A percentile compares a stretch with the other conserved stretches of the same genome.
Conservation (phyloP, 2,329 filamentous ascomycete genomes). For the Claviceps sp. region DNA sequence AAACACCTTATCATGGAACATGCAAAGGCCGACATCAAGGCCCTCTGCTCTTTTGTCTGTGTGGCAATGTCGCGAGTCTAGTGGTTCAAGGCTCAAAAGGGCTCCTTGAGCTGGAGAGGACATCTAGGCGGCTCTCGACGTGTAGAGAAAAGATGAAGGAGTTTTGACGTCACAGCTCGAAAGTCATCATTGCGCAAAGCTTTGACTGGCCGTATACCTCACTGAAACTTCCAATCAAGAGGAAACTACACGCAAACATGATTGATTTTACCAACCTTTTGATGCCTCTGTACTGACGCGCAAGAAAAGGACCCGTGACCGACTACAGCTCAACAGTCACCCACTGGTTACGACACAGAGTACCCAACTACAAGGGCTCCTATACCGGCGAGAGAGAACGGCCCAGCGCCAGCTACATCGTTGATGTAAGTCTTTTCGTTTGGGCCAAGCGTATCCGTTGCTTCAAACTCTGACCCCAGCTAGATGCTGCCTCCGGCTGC, state of each 20-base stretch:
- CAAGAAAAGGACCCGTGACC: conserved; percentile 61
- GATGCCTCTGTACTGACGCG: conserved; percentile 8
- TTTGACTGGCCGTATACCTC: neutral
- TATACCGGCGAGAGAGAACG: conserved; percentile 66
- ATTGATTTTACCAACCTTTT: neutral
- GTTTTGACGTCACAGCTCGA: neutral
- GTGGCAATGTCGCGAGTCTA: neutral
- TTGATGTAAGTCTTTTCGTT: conserved; percentile 46
- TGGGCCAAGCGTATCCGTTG: neutral
- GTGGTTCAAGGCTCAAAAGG: neutral
- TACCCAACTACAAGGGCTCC: conserved; percentile 52
- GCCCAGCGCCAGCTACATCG: conserved; percentile 77
- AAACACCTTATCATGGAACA: neutral
- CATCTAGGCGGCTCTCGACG: neutral
- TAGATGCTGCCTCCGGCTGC: conserved; percentile 82
- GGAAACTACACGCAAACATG: too few relatives aligned
- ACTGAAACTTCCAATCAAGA: neutral
- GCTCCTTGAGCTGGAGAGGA: neutral
- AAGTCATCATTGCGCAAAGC: neutral
- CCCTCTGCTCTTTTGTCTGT: neutral
- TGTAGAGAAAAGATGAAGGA: neutral
- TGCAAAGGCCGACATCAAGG: neutral
- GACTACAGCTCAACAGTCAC: conserved; percentile 85
- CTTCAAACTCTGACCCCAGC: conserved; percentile 8
- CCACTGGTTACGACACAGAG: conserved; percentile 80